Evolutionary conservation across 2,329 filamentous ascomycete genomes (phyloP), one percentile per base, ranked within the genome.

Genomic region (Coniella lustricola): DNA sequence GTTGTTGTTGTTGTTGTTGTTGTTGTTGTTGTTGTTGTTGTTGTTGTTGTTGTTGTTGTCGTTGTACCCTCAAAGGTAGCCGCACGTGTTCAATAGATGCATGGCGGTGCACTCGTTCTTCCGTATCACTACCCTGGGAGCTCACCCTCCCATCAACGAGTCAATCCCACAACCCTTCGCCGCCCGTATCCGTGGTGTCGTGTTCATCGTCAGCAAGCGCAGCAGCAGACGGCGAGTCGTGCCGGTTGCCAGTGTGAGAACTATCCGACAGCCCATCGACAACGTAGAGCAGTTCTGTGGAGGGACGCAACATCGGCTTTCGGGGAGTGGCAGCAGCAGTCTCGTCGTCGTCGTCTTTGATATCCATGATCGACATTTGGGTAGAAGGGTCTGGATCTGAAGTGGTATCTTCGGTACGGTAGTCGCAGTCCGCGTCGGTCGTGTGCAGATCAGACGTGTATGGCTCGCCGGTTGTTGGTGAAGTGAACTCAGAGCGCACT

Each of bases 401-500:
- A 8, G 42, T 48, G 36, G 48, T 51, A 4, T 51, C 50, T 21
- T 53, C 54, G 3, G 49, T 49, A n/a, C 37, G 44, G 4, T 48
- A 53, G 10, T 55, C 50, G 16, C 46, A 48, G 12, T 54, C 52
- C 25, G 39, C 52, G 21, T 56, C 54, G 17, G 46, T 53, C 2
- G 39, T 46, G 33, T 53, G 48, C 10, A 33, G 35, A 31, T 56
- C 41, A 13, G 52, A 49, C 9, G 43, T 46, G 20, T 50, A 44
- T 8, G 46, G 22, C 10, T 48, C 46, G 39, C 49, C 53, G 7
- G 54, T 53, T 7, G 53, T 54, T 29, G 50, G 51, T 14, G 54
- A 55, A 1, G 43, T 29, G 4, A 55, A 21, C 7, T 55, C 54
- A 3, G 50, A 31, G 10, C 44, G 48, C 20, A 33, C 22, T 8